Evolutionary conservation across 2,329 filamentous ascomycete genomes (phyloP), one percentile per base, ranked within the genome.

Genomic region (Chrysosphaeria jannelii): DNA sequence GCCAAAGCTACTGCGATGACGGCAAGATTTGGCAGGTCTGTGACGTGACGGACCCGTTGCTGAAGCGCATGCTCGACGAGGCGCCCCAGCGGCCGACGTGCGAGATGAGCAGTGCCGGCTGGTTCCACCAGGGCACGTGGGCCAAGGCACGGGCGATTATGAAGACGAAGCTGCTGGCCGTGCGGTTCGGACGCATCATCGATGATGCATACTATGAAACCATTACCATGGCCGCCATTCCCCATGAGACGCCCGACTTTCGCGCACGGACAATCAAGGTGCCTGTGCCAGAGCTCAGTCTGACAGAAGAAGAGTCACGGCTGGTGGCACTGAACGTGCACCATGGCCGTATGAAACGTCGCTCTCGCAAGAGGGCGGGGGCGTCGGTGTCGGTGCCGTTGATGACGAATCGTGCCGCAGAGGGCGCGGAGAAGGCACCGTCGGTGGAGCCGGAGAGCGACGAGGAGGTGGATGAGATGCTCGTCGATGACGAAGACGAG

Each of bases 1-100:
- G 81, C 22, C 51, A 63, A 28, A 57, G 55, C 3, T 61, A 81
- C 25, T 61, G 62, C 10, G 57, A 60, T 2, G 78, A 90, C 36
- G 78, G 78, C 19, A 85, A 85, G 36, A 67, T 85, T 23, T 97
- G 78, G 70, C 85, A 93, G 48, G 58, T 88, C 13, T 89, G 78
- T 45, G 85, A 97, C 40, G 68, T 93, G 25, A 69, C 62, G 0
- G 81, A 93, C 35, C 72, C 76, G 0, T 38, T 79, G 1, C 50
- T 93, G 2, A 47, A 50, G 1, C 42, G 50, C 8, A 46, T 91
- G 3, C 51, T 90, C 19, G 54, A 64, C 11, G 57, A 60, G 1
- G 50, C 64, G 0, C 51, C 61, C 5, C 44, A 70, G 12, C 54
- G 64, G 4, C 37, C 47, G 1, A 45, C 48, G 7, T 71, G 61